phyloP scores from a whole-genome alignment of 441 rosid species.

The Jatropha multifida region DNA sequence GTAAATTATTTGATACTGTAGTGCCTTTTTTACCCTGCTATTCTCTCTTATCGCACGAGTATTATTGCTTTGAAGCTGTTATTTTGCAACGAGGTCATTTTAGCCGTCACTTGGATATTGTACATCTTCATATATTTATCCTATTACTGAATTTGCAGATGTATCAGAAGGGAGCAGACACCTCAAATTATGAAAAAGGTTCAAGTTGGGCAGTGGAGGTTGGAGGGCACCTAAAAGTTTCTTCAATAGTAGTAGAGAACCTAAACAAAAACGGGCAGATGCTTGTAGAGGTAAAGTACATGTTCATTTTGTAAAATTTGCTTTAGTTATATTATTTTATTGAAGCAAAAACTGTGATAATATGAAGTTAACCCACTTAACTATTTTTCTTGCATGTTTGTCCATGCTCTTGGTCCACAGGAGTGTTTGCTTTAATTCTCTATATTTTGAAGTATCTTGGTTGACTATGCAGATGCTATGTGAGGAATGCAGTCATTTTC shows the following conservation, averaged over 20 bases:
- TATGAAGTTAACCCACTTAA: background rate
- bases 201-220: constrained; percentile 95
- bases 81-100: constrained; percentile 3
- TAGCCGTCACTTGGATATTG: background rate
- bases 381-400: background rate
- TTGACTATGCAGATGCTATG: constrained; percentile 76
- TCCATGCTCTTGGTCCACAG: background rate
- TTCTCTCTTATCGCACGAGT: background rate
- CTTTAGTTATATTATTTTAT: constrained; percentile 16
- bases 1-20: background rate
- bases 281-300: constrained; percentile 72
- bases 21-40: background rate
- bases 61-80: background rate
- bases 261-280: constrained; percentile 80
- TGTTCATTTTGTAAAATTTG: constrained; percentile 2
- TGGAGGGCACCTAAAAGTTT: constrained; percentile 88
- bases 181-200: constrained; percentile 61
- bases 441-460: constrained; percentile 19
- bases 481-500: constrained; percentile 92
- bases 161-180: constrained; percentile 55
- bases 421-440: background rate
- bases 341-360: background rate
- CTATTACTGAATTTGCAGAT: constrained; percentile 47
- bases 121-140: background rate
- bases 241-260: constrained; percentile 87